Conservation (phyloP, 768 basidiomycete species). For the Leccinum subgranulosum region DNA sequence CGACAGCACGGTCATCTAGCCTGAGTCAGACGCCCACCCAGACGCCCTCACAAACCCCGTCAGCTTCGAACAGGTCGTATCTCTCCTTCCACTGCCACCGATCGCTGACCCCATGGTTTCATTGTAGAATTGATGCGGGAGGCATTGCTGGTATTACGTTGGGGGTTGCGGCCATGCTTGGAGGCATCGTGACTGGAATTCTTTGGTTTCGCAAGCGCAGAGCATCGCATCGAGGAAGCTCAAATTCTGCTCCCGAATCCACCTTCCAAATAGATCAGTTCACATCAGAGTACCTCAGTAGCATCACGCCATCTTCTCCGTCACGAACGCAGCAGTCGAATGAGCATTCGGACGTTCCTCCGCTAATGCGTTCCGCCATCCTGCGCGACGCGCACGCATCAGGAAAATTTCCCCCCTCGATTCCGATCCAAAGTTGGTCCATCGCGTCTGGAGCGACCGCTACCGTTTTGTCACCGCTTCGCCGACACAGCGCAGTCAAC, state of each 20-base stretch:
- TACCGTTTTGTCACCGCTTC: conserved; percentile 1
- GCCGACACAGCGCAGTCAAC: not conserved
- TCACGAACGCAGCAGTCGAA: not conserved
- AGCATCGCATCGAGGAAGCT: not conserved
- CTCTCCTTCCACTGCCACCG: not conserved
- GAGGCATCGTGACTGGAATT: not conserved
- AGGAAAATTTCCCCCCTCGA: not conserved
- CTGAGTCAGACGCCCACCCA: conserved; percentile 1
- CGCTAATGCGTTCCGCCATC: conserved; percentile 6
- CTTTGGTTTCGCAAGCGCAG: conserved; percentile 9
- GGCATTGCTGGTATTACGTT: conserved; percentile 8
- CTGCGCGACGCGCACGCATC: conserved; percentile 9
- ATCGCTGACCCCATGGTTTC: conserved; percentile 5
- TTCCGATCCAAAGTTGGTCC: not conserved
- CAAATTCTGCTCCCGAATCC: not conserved
- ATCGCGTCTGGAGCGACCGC: not conserved
- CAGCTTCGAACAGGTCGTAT: conserved; percentile 9
- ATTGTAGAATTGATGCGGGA: conserved; percentile 9
- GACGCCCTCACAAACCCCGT: not conserved
- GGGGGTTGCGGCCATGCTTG: conserved; percentile 7
- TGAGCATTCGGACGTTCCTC: not conserved
- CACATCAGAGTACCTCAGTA: not conserved
- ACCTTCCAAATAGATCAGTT: conserved; percentile 4
- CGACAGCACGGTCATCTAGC: conserved; percentile 58
- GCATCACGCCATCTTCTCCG: not conserved